Evolutionary conservation across 2,329 filamentous ascomycete genomes (phyloP).

Genomic region (Pyrenophora seminiperda): DNA sequence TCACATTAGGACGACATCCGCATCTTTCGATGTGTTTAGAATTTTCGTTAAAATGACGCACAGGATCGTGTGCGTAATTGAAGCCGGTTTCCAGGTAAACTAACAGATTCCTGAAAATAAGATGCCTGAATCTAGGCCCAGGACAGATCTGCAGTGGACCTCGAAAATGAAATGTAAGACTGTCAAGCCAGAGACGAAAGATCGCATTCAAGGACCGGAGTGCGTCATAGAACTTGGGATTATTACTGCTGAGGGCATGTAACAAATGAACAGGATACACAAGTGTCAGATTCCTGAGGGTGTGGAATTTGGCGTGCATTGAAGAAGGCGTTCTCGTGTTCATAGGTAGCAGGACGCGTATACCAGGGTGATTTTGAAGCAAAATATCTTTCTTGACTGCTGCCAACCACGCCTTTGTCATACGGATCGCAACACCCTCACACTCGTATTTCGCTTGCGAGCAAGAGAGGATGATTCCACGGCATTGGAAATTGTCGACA

Average conservation of each 20-base stretch:
- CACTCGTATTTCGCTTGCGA: conserved; percentile 1
- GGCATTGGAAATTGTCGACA: background rate
- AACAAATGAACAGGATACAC: background rate
- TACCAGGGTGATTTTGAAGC: background rate
- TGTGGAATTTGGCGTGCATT: conserved; percentile 2
- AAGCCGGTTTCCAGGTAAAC: conserved; percentile 3
- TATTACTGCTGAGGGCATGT: background rate
- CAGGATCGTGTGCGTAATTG: conserved; percentile 3
- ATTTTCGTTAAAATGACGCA: no score
- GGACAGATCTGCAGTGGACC: background rate
- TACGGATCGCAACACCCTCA: background rate
- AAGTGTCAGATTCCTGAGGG: background rate
- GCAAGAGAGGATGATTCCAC: conserved; percentile 1
- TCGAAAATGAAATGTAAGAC: background rate
- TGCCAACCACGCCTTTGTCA: background rate
- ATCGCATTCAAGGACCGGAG: conserved; percentile 3
- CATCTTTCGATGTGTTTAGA: no score
- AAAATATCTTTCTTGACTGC: background rate
- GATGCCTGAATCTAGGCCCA: no score
- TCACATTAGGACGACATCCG: background rate
- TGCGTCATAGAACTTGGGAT: background rate
- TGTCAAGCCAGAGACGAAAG: conserved; percentile 5
- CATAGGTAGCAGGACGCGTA: background rate
- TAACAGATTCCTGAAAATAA: conserved; percentile 1
- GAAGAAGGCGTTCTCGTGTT: background rate